Base-by-base conservation (phyloP, 176 grass and related monocot species). In the Pharus latifolius region DNA sequence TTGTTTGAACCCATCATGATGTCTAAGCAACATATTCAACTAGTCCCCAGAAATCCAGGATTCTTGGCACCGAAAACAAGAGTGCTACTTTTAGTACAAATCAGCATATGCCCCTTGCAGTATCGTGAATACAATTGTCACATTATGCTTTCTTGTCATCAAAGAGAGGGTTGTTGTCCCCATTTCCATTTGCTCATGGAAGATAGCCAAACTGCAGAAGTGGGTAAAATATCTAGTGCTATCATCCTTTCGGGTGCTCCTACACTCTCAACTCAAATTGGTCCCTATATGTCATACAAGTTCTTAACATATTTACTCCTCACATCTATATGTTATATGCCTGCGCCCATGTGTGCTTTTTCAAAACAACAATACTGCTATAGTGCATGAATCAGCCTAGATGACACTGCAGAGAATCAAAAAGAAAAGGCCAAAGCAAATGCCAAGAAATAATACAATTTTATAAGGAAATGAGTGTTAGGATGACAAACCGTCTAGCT, bases 401-500 rank as follows among this genome's bases (percentile, higher is more conserved):
- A 62, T 74, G 48, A 31, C 37, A 74, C 30, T 61, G 26, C 5
- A 59, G 28, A 60, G 53, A 6, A 62, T 74, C 18, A 64, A 24
- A 75, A 80, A 62, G 59, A 70, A 13, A 20, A 42, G 13, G 15
- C 16, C 46, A 58, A 48, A n/a, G 49, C 2, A 28, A 63, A 80
- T 7, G 16, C 32, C 51, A 32, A 35, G 31, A 67, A 57, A 27
- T 38, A 78, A 65, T 41, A 66, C 1, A 73, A 52, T 8, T 65
- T 17, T 76, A 6, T 15, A 15, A 82, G 2, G 15, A 37, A 57
- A 58, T 1, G 26, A 52, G 16, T n/a, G 37, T 55, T 59, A 29
- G 43, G 33, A 27, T 25, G 9, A 81, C 83, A 45, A 71, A 92
- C 89, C 89, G 85, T 88, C 89, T 92, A 60, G 89, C 85, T 85